A percentile compares a stretch with the other conserved stretches of the same genome.
These are phyloP conservation scores for Solanum hybrid DNA, from an alignment of 305 asterid genomes.

Conservation along the genomic window DNA sequence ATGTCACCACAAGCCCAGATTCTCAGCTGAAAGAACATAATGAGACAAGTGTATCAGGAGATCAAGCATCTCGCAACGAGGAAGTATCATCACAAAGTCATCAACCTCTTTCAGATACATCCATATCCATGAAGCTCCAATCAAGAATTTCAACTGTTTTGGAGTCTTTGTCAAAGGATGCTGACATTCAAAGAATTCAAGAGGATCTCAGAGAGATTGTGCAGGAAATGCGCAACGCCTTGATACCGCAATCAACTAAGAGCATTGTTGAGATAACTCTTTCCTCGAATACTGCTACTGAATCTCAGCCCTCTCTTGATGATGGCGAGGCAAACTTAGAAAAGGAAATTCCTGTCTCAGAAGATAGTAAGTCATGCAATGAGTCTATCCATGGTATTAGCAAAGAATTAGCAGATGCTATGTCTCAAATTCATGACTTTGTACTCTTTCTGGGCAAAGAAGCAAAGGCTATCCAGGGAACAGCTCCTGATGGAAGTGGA, in stretches of 20 bases:
- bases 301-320: slow-evolving; percentile 17
- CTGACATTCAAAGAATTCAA: slow-evolving; percentile 40
- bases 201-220: slow-evolving; percentile 45
- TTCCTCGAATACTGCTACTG: slow-evolving; percentile 17
- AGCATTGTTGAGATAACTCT: slow-evolving; percentile 20
- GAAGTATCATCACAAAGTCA: slow-evolving; percentile 17
- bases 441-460: slow-evolving; percentile 12
- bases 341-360: slow-evolving; percentile 14
- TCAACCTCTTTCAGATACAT: slow-evolving; percentile 28
- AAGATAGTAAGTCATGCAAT: not conserved
- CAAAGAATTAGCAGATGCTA: slow-evolving; percentile 10
- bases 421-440: slow-evolving; percentile 16
- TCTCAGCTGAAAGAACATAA: slow-evolving; percentile 18
- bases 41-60: slow-evolving; percentile 13
- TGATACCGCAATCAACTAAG: slow-evolving; percentile 26
- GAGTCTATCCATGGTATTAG: slow-evolving; percentile 6
- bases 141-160: slow-evolving; percentile 51
- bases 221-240: slow-evolving; percentile 41
- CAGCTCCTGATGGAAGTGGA: slow-evolving; percentile 36
- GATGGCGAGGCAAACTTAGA: slow-evolving; percentile 14
- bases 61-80: slow-evolving; percentile 11
- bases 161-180: slow-evolving; percentile 44
- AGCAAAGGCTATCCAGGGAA: slow-evolving; percentile 12
- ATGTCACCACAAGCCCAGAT: slow-evolving; percentile 15
- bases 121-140: slow-evolving; percentile 40